Base-by-base conservation (phyloP, 352 stramenopile genomes). In the Phytophthora tubulina region DNA sequence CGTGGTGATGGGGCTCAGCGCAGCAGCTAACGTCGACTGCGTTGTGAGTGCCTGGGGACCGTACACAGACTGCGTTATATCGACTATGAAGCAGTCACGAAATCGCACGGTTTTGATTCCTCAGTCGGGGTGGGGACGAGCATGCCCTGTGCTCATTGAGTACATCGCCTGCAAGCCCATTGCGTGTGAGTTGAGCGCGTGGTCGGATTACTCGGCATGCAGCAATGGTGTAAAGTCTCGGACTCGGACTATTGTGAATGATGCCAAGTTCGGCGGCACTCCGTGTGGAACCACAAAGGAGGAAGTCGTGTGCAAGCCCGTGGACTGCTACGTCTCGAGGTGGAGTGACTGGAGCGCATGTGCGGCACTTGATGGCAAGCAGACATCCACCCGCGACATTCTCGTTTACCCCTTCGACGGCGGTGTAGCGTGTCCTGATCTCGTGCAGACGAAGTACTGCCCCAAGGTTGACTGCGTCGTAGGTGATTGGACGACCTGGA, bases 261-360 rank as follows among this genome's bases (percentile, higher is more conserved):
- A 41, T 3, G 9, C 67, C 0, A 72, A 66, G 32, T 86, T 81
- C 55, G 74, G 75, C 9, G 84, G 82, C 1, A 70, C 70, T 8
- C 58, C 63, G 3, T 92, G 82, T 21, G 71, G 71, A 0, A 27
- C 48, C 8, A 50, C 81, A 35, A 67, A 54, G 5, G 82, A 92
- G 45, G 76, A 75, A 8, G 55, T 86, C 44, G 79, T 76, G 31
- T 92, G 85, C 74, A 85, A 81, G 36, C 81, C 85, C 15, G 76
- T 90, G 14, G 72, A 79, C 51, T 92, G 85, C 48, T 76, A 87
- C 36, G 76, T 89, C 11, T 79, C 75, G 8, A 35, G 64, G 6
- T 92, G 82, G 82, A 70, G 62, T 6, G n/a, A 56, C 0, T 92
- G 74, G 62, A 73, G 62, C 1, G 38, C 50, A 0, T 92, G 85